These are phyloP conservation scores for Podaxis rugospora DNA, from an alignment of 768 basidiomycete genomes.

Conservation along the genomic window DNA sequence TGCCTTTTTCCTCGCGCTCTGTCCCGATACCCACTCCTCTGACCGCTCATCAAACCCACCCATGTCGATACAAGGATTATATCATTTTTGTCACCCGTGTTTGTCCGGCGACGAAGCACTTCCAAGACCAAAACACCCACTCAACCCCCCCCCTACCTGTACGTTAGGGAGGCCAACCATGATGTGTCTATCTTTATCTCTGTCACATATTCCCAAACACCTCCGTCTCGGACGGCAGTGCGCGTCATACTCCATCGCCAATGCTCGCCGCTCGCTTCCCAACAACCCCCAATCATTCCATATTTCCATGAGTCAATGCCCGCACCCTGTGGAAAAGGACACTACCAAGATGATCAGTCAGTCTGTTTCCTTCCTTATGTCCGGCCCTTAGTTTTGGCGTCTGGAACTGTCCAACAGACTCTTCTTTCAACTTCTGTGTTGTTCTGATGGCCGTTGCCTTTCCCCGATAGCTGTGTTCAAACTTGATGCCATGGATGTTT, in stretches of 20 bases:
- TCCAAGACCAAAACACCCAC: background rate
- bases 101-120: background rate
- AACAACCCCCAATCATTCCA: background rate
- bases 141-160: background rate
- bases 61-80: background rate
- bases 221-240: slow-evolving; percentile 9
- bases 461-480: background rate
- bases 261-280: background rate
- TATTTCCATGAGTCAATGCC: background rate
- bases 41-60: background rate
- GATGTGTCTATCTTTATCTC: background rate
- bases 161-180: background rate
- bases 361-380: background rate
- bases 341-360: background rate
- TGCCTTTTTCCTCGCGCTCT: background rate
- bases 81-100: background rate
- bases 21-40: background rate
- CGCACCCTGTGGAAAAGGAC: background rate
- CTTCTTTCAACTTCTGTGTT: background rate
- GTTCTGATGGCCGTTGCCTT: background rate
- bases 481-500: background rate
- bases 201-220: slow-evolving; percentile 1
- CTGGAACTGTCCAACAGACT: background rate
- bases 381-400: background rate
- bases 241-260: slow-evolving; percentile 1